Evolutionary conservation across 2,329 filamentous ascomycete genomes (phyloP), one percentile per base, ranked within the genome.

Genomic region (Pleomassaria siparia): DNA sequence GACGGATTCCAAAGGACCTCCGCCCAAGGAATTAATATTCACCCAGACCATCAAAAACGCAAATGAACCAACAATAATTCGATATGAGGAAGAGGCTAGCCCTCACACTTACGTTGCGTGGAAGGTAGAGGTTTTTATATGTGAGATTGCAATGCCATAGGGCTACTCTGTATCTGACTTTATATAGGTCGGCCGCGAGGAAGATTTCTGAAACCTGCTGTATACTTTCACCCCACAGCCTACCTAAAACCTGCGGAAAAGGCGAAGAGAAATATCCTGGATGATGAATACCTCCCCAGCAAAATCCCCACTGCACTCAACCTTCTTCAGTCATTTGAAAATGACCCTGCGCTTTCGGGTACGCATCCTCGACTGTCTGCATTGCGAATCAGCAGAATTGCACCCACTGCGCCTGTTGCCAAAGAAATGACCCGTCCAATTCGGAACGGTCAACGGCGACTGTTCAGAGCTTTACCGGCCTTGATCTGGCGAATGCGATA

Each of bases 401-500:
- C 85, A 6, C 88, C 87, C 4, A 78, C 82, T 33, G 83, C 84
- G 2, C 80, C 83, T 40, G 75, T 76, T 25, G 66, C 77, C 20
- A 81, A 81, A 55, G 84, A 88, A 49, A 71, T 80, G 30, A 75
- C 82, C 49, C 82, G 81, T 30, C 83, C 86, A 3, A 78, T 91
- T 45, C 81, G 81, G 51, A 84, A 83, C 11, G 78, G 85, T 4
- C 80, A 84, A 40, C 80, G 80, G 47, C 76, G 86, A 26, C 77
- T 81, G 7, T 78, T 89, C 39, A 81, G 79, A 49, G 80, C 89
- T 29, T 81, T 82, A 43, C 87, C 88, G 8, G 82, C 85, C 2
- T 75, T 90, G 10, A 87, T 90, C 64, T 86, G 87, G 40, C 80
- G 87, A 33, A 81, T 91, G 47, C 79, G 86, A 40, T 90, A 90